phyloP scores from a whole-genome alignment of 768 basidiomycete genomes.

The Termitomyces sp. region DNA sequence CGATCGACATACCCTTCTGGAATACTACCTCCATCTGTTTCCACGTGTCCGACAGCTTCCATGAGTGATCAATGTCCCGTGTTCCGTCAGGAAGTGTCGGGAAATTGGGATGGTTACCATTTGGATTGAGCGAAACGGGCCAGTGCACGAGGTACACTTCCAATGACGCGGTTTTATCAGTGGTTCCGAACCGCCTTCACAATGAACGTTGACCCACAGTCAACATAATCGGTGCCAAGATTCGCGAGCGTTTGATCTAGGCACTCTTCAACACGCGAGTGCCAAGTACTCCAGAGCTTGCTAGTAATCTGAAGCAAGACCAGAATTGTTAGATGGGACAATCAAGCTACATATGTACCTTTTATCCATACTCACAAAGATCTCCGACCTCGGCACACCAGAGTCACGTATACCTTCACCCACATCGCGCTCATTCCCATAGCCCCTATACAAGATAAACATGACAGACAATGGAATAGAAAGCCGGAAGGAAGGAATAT shows the following conservation, averaged over 20 bases:
- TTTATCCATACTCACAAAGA: slow-evolving; percentile 33
- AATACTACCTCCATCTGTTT: slow-evolving; percentile 75
- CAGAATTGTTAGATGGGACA: neutral
- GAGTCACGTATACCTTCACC: slow-evolving; percentile 76
- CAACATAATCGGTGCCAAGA: slow-evolving; percentile 84
- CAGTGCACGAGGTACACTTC: slow-evolving; percentile 73
- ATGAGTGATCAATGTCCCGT: slow-evolving; percentile 64
- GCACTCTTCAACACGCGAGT: slow-evolving; percentile 67
- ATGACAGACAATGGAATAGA: neutral
- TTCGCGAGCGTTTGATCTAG: slow-evolving; percentile 74
- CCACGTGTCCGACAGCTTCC: slow-evolving; percentile 76
- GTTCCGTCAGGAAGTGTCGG: slow-evolving; percentile 60
- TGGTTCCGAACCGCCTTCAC: slow-evolving; percentile 7
- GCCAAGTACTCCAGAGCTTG: slow-evolving; percentile 68
- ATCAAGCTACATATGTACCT: neutral
- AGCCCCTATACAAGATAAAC: slow-evolving; percentile 39
- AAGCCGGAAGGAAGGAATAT: neutral
- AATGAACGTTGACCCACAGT: slow-evolving; percentile 39
- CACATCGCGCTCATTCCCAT: slow-evolving; percentile 80
- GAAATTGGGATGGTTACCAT: slow-evolving; percentile 59
- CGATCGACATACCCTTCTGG: slow-evolving; percentile 47
- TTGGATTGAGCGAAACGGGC: slow-evolving; percentile 74
- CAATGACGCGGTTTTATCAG: slow-evolving; percentile 6
- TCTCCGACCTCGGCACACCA: slow-evolving; percentile 72
- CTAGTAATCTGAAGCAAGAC: slow-evolving; percentile 53